Base-by-base conservation (phyloP, 2,329 filamentous ascomycete genomes). In the Phoma sp. region DNA sequence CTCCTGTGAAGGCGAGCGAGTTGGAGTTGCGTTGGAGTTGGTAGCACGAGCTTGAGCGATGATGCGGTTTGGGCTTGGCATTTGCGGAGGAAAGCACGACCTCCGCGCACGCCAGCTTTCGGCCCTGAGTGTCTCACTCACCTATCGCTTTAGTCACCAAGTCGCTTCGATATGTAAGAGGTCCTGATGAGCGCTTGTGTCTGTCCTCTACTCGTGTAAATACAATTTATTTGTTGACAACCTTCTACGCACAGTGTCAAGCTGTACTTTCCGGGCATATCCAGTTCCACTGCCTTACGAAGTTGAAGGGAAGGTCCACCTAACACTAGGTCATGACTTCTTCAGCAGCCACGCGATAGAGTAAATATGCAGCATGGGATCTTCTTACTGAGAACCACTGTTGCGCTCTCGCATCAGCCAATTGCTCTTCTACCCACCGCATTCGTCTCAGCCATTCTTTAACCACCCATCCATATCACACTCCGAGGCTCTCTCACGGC, bases 41-140 rank as follows among this genome's bases (percentile, higher is more conserved):
- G 27, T 31, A 41, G 51, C 33, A 36, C 51, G 31, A 55, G 44
- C 44, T 25, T 35, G 51, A 44, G 40, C 52, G 52, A 55, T 55
- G 52, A 55, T 55, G 52, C 46, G 40, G 29, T 24, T 13, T 29
- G 12, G 39, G 41, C 52, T 55, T 55, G 46, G 52, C 52, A 17
- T 36, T 43, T 33, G 43, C 52, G 40, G 52, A 55, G 52, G 51
- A 38, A 43, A 37, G 35, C 25, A 43, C 29, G 35, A 44, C 33
- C 48, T 55, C 51, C 51, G 43, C 51, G 33, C 51, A 31, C 44
- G 33, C 36, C 21, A 17, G 15, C 17, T 8, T 36, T 31, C 13
- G 19, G 17, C 32, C 15, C n/a, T 17, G 17, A 17, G 17, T 17
- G 17, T 17, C 17, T 36, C 38, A 25, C 38, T 36, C 22, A 49